Percentiles rank a stretch among this genome's conserved stretches.
phyloP scores from a whole-genome alignment of 1,284 basidiomycete species.

The Pascua guehoae region DNA sequence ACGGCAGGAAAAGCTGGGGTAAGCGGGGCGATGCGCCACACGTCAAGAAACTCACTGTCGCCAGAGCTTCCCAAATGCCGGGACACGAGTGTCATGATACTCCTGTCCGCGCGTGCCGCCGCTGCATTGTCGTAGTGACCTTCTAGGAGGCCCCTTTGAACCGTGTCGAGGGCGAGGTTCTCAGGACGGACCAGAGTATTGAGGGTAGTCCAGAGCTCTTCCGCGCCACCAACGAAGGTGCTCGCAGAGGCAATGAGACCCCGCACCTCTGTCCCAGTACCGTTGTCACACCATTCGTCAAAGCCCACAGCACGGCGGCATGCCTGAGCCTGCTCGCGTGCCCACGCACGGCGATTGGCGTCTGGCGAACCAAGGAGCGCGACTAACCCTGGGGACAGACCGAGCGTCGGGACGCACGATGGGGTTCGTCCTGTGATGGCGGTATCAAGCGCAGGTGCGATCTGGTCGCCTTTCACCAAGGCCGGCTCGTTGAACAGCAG shows the following conservation, averaged over 20 bases:
- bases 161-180: constrained; percentile 22
- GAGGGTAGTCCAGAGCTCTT: constrained; percentile 23
- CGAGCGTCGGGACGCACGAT: constrained; percentile 11
- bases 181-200: constrained; percentile 20
- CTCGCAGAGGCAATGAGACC: constrained; percentile 13
- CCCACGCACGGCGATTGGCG: constrained; percentile 25
- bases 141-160: constrained; percentile 33
- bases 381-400: constrained; percentile 28
- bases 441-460: constrained; percentile 46
- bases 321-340: constrained; percentile 21
- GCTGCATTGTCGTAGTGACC: constrained; percentile 16
- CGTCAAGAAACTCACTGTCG: constrained; percentile 39
- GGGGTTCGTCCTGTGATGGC: constrained; percentile 18
- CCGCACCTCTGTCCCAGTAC: constrained; percentile 31
- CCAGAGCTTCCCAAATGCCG: constrained; percentile 56
- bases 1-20: constrained; percentile 62
- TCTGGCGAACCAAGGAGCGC: constrained; percentile 24
- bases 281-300: constrained; percentile 29
- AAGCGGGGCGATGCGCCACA: constrained; percentile 42
- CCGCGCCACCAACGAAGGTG: constrained; percentile 3
- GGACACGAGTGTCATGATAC: constrained; percentile 36
- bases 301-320: constrained; percentile 24
- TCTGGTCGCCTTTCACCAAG: constrained; percentile 56
- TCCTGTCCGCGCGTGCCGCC: constrained; percentile 17
- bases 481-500: constrained; percentile 64